Percentiles rank a stretch among this genome's conserved stretches.
These are phyloP conservation scores for Fusarium camptoceras DNA, from an alignment of 2,329 filamentous ascomycete genomes.

Conservation along the genomic window DNA sequence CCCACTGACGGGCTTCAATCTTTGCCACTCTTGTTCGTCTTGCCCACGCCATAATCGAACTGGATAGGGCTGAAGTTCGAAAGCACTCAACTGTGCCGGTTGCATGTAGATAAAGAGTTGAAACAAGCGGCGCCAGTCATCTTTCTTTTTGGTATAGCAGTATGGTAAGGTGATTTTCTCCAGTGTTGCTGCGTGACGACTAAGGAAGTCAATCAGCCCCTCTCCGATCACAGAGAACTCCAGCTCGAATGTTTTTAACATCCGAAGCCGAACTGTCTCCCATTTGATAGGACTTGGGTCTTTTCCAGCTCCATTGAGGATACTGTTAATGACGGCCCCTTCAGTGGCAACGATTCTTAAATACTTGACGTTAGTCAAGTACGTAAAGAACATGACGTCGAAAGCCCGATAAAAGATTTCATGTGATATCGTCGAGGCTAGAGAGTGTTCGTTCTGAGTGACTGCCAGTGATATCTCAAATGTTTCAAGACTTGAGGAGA, in stretches of 20 bases:
- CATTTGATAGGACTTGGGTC: background rate
- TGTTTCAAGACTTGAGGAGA: background rate
- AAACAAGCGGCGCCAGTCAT: background rate
- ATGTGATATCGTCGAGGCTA: fast-evolving
- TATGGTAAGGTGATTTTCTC: background rate
- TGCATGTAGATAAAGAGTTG: background rate
- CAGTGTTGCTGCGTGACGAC: background rate
- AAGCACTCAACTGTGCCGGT: background rate
- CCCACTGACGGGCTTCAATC: background rate
- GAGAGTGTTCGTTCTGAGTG: too few species aligned
- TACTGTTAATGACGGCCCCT: fast-evolving
- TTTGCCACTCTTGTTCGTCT: background rate
- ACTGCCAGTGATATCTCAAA: background rate
- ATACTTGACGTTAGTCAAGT: background rate
- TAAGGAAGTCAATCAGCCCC: background rate
- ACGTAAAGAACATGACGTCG: fast-evolving
- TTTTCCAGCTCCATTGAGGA: fast-evolving
- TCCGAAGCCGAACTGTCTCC: fast-evolving
- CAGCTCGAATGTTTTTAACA: background rate
- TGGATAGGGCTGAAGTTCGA: background rate
- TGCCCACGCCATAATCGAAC: background rate
- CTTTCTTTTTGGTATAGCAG: fast-evolving
- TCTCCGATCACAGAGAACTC: background rate
- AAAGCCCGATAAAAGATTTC: fast-evolving
- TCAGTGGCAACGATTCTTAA: background rate